phyloP scores from a whole-genome alignment of 352 stramenopile genomes.

The Pythium rhizo-oryzae region DNA sequence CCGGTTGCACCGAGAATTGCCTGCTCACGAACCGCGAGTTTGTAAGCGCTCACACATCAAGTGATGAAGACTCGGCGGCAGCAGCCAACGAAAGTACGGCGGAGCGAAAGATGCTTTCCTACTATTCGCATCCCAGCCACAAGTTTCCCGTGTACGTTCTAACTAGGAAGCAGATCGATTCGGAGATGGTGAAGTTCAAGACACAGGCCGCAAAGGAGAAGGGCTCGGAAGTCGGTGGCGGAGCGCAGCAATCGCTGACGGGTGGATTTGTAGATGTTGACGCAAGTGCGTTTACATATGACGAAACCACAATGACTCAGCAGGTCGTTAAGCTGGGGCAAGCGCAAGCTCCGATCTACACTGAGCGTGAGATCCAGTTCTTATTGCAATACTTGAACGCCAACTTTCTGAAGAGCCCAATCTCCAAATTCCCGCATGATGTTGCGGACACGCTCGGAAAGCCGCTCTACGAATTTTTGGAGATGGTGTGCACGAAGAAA shows the following conservation, averaged over 20 bases:
- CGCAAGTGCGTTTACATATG: constrained; percentile 20
- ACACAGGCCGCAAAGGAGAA: constrained; percentile 21
- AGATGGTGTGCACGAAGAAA: constrained; percentile 90
- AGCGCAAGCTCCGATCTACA: constrained; percentile 25
- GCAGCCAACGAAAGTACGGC: background rate
- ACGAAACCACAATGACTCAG: background rate
- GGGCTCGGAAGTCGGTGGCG: background rate
- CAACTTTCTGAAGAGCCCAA: constrained; percentile 72
- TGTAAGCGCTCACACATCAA: constrained; percentile 46
- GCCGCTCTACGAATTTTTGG: constrained; percentile 88
- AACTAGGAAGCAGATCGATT: constrained; percentile 43
- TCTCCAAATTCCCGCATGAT: constrained; percentile 76
- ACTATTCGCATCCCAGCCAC: constrained; percentile 50
- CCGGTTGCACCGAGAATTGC: constrained; percentile 91
- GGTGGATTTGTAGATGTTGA: constrained; percentile 60
- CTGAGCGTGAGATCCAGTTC: constrained; percentile 55
- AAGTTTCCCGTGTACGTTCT: constrained; percentile 70
- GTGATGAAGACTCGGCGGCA: background rate
- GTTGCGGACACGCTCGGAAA: constrained; percentile 78
- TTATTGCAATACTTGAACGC: constrained; percentile 87
- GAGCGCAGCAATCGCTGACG: background rate
- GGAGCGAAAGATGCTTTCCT: background rate
- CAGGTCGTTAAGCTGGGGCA: background rate
- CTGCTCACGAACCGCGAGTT: constrained; percentile 92
- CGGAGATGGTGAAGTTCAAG: constrained; percentile 40